Base-by-base conservation (phyloP, 2,329 filamentous ascomycete genomes). In the Zymoseptoria passerinii region DNA sequence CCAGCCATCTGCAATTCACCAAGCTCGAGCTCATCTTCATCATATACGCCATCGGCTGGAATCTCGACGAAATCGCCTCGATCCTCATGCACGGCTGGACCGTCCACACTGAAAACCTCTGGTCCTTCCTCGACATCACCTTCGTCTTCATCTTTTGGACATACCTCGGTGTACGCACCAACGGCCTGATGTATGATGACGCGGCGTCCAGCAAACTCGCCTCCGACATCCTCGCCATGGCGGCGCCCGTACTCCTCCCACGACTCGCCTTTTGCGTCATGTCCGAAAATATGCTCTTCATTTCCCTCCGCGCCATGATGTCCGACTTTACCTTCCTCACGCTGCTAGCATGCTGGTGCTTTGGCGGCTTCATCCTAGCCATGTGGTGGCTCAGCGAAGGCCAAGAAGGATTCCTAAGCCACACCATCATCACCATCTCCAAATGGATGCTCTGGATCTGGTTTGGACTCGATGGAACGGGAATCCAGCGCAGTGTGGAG, bases 381-480 rank as follows among this genome's bases (percentile, higher is more conserved):
- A 81, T 95, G 71, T 80, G 86, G 40, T 94, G 90, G 89, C 82
- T 95, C 8, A 84, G 84, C 59, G 81, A 88, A 63, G 85, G 83
- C 19, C 69, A 73, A 60, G 71, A 73, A 72, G 72, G 72, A 20
- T 68, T 65, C 51, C 64, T 65, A 16, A 64, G 59, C 5, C 70
- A 74, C 55, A 66, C 62, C 48, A 73, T 85, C 4, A 75, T 88
- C 73, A 89, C 86, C 1, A 91, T 94, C 61, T 84, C 84, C 50
- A 91, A 92, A 73, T 95, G 90, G 90, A 92, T 95, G 89, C 81
- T 94, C 1, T 94, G 88, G 81, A 92, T 95, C 63, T 95, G 90
- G 90, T 94, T 95, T 68, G 90, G 90, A 1, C 81, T 95, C 1
- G 90, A 94, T 66, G 90, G 71, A 40, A 88, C 74, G 48, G 79